Evolutionary conservation across 2,329 filamentous ascomycete genomes (phyloP), one percentile per base, ranked within the genome.

Genomic region (Geosmithia putterillii): DNA sequence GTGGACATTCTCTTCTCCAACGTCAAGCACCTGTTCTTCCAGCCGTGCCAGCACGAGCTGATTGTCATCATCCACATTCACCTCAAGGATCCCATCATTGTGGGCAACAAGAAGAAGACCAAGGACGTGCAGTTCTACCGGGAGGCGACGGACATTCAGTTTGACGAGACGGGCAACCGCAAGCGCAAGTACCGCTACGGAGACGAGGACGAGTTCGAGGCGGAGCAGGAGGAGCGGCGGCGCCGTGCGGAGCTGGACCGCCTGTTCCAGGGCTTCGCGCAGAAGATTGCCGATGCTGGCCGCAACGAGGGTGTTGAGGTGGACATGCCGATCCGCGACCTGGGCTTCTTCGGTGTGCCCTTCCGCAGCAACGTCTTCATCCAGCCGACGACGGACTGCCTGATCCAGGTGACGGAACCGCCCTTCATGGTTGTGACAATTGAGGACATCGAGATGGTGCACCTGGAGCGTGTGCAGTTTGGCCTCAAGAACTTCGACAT

Each of bases 401-500:
- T 98, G 41, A 94, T 98, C 43, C 92, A 98, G 62, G 77, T 98
- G 45, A 95, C 92, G 3, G 92, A 98, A 60, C 90, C 90, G 21
- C 94, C 92, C 0, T 98, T 98, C 66, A 83, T 94, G 69, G 92
- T 95, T 42, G 74, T 98, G 51, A 95, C 92, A 0, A 77, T 98
- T 28, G 88, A 90, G 42, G 92, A 98, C 56, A 92, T 98, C 50
- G 92, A 98, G 62, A 77, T 96, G 52, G 92, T 92, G 15, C 92
- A 98, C 65, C 70, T 98, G 46, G 92, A 98, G 63, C 86, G 90
- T 68, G 92, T 98, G 17, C 73, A 90, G 65, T 98, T 98, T 56
- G 94, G 92, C 28, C 74, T 98, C 48, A 95, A 96, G 73, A 98
- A 98, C 64, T 98, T 98, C 61, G 92, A 98, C 64, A 80, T 98